Base-by-base conservation (phyloP, 768 basidiomycete species). In the Suillus spraguei region DNA sequence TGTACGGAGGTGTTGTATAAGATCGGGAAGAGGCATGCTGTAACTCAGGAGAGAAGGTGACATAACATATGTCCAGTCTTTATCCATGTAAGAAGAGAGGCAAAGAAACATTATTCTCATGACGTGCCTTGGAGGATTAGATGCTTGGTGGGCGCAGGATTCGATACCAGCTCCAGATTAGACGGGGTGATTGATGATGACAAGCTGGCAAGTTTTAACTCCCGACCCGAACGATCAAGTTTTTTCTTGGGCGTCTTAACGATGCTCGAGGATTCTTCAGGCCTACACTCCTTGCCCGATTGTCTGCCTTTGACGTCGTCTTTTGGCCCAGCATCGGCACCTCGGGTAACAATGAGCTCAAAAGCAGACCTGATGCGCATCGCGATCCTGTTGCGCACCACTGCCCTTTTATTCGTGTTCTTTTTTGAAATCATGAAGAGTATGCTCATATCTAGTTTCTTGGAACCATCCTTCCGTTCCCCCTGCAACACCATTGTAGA, bases 31-130 rank as follows among this genome's bases (percentile, higher is more conserved):
- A 13, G 73, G 70, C 44, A 60, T 67, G 53, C 44, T 74, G 56
- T 73, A 76, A 2, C 67, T 53, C 56, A 66, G n/a, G 35, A 74
- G 60, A 46, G 22, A 39, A 20, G 75, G 75, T 17, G 66, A 28
- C 28, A 73, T 65, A 22, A 75, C 62, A 58, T 74, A 75, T 42
- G 72, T 69, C 74, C 75, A 75, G 41, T 58, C 75, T 75, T 28
- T 9, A 17, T 33, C 17, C 22, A 22, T 3, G 36, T 55, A 10
- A 69, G 63, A 54, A 41, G 56, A 11, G 32, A 4, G 14, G 5
- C 17, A 14, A 22, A n/a, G 2, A 4, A 32, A 32, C 5, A 32
- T 33, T 36, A 17, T 35, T n/a, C 13, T 47, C 24, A 20, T 24
- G 2, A 59, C 13, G 36, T 36, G 74, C 74, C 73, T 70, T 65